Evolutionary conservation across 2,329 filamentous ascomycete genomes (phyloP).

Genomic region (Periconia sp.): DNA sequence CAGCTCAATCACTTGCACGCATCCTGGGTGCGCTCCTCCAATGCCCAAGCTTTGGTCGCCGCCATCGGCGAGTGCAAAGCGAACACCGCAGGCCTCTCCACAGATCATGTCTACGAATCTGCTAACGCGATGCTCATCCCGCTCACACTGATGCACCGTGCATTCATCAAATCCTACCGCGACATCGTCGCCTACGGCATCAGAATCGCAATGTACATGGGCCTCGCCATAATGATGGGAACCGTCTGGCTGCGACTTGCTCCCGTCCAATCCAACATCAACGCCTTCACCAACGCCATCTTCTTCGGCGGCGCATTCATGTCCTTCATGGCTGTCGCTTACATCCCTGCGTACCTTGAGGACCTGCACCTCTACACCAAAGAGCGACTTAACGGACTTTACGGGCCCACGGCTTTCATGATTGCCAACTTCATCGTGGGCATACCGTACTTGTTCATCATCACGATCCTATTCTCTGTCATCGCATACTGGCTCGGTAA

Average conservation of each 20-base stretch:
- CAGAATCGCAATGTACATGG: conserved; percentile 80
- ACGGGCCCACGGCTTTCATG: conserved; percentile 74
- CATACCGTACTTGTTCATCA: conserved; percentile 79
- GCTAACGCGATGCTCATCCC: conserved; percentile 61
- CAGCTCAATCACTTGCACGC: conserved; percentile 61
- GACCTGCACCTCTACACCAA: conserved; percentile 75
- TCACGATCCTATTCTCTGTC: conserved; percentile 75
- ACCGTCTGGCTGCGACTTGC: conserved; percentile 81
- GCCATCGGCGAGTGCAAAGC: conserved; percentile 27
- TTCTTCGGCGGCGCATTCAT: conserved; percentile 61
- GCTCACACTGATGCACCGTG: conserved; percentile 73
- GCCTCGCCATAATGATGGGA: conserved; percentile 84
- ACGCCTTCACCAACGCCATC: conserved; percentile 82
- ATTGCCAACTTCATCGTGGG: conserved; percentile 83
- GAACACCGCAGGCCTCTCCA: neutral
- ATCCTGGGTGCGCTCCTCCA: conserved; percentile 61
- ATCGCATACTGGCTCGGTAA: conserved; percentile 82
- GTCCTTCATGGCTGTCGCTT: conserved; percentile 70
- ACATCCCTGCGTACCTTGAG: conserved; percentile 83
- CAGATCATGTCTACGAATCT: conserved; percentile 14
- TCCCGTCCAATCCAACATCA: conserved; percentile 73
- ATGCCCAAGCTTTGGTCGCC: conserved; percentile 33
- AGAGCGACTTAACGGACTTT: conserved; percentile 81
- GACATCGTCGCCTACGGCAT: conserved; percentile 86
- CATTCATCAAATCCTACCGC: conserved; percentile 82